Evolutionary conservation across 305 asterid genomes (phyloP).

Genomic region (Solanum hybrid): DNA sequence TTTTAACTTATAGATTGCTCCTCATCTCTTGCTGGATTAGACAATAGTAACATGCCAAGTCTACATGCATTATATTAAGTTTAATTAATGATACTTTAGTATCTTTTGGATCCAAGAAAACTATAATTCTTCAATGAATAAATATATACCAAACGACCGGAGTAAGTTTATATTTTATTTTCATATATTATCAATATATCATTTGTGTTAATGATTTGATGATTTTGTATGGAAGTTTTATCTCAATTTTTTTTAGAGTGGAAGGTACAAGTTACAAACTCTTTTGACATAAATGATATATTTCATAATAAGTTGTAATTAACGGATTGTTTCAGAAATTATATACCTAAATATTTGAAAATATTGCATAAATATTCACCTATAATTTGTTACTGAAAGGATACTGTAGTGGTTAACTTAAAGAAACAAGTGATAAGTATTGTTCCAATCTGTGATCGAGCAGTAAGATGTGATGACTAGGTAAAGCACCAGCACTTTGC

Average conservation of each 20-base stretch:
- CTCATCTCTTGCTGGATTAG: constrained; percentile 38
- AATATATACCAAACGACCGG: not conserved
- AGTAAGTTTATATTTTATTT: not conserved
- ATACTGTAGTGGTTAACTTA: not conserved
- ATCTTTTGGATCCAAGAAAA: not conserved
- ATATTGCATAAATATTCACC: not conserved
- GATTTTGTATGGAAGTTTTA: not conserved
- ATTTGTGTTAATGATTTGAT: not conserved
- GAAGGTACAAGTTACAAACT: not conserved
- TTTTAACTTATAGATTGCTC: constrained; percentile 17
- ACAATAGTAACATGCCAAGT: constrained; percentile 53
- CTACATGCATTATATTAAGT: not conserved
- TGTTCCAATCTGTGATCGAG: not conserved
- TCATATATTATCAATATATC: not conserved
- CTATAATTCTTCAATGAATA: not conserved
- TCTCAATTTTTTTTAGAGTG: not conserved
- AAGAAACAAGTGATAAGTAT: not conserved
- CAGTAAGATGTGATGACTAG: not conserved
- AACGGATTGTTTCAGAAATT: not conserved
- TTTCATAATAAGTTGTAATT: not conserved
- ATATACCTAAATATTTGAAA: not conserved
- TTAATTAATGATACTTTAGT: not conserved
- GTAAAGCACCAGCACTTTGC: not conserved
- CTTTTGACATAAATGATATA: not conserved
- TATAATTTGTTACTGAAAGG: not conserved